These are phyloP conservation scores for Yamadazyma aaseri DNA, from an alignment of 1,139 yeast genomes.

Conservation along the genomic window DNA sequence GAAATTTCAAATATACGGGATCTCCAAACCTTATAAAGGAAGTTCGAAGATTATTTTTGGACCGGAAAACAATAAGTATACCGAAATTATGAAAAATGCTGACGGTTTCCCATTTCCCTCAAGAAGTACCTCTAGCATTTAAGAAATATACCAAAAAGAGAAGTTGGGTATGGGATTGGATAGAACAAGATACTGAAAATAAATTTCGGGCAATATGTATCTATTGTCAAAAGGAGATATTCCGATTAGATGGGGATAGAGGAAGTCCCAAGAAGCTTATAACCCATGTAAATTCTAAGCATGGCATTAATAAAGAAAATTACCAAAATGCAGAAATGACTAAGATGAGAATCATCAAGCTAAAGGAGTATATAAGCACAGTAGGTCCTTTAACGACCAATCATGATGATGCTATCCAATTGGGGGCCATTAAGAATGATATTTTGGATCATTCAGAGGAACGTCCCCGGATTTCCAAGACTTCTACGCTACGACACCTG, in stretches of 20 bases:
- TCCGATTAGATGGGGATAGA: slow-evolving; percentile 18
- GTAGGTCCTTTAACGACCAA: slow-evolving; percentile 16
- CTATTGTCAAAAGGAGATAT: slow-evolving; percentile 16
- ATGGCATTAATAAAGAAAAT: slow-evolving; percentile 15
- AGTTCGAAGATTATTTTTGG: not conserved
- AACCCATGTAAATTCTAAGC: slow-evolving; percentile 17
- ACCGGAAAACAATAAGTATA: not conserved
- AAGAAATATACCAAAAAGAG: slow-evolving; percentile 18
- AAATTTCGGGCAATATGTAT: slow-evolving; percentile 17
- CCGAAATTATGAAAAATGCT: not conserved
- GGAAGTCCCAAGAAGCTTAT: slow-evolving; percentile 18
- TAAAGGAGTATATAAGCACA: slow-evolving; percentile 8
- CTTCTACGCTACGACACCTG: too few relatives aligned
- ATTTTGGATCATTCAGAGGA: not conserved
- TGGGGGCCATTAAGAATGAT: slow-evolving; percentile 7
- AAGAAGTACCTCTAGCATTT: slow-evolving; percentile 13
- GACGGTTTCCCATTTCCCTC: not conserved
- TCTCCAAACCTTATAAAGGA: too few relatives aligned
- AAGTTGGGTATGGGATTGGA: slow-evolving; percentile 20
- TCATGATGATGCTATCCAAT: slow-evolving; percentile 12
- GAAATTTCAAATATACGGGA: too few relatives aligned
- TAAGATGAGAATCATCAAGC: slow-evolving; percentile 9
- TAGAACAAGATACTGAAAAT: slow-evolving; percentile 17
- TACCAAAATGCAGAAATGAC: slow-evolving; percentile 5
- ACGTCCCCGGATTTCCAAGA: not conserved